phyloP scores from a whole-genome alignment of 257 asterid species.

The Striga asiatica region DNA sequence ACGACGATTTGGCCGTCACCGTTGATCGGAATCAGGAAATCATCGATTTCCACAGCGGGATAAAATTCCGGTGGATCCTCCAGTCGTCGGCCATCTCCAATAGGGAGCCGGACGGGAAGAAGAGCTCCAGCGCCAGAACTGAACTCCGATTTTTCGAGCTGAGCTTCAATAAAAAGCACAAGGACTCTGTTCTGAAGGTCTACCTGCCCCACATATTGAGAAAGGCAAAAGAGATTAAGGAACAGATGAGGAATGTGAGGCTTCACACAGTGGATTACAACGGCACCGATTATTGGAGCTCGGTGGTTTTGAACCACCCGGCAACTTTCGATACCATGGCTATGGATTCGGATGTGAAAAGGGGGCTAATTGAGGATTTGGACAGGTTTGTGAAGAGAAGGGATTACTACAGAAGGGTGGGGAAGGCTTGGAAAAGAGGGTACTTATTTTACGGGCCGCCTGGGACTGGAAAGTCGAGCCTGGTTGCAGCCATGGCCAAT shows the following conservation, averaged over 20 bases:
- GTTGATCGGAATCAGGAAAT: conserved; percentile 55
- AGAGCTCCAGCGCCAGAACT: conserved; percentile 13
- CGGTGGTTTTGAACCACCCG: conserved; percentile 59
- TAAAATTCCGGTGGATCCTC: conserved; percentile 41
- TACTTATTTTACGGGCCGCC: conserved; percentile 75
- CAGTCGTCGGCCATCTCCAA: conserved; percentile 28
- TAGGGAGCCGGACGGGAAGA: conserved; percentile 10
- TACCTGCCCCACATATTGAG: conserved; percentile 35
- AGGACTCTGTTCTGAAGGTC: conserved; percentile 28
- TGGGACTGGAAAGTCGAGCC: conserved; percentile 70
- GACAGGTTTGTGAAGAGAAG: conserved; percentile 47
- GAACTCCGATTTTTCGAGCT: conserved; percentile 42
- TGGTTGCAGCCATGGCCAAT: conserved; percentile 86
- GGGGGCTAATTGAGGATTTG: conserved; percentile 45
- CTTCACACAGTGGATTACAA: conserved; percentile 58
- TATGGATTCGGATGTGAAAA: conserved; percentile 38
- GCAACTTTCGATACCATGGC: conserved; percentile 58
- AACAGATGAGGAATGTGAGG: conserved; percentile 37
- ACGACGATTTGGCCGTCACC: conserved; percentile 32
- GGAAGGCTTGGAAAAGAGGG: conserved; percentile 81
- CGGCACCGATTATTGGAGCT: conserved; percentile 62
- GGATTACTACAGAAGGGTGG: conserved; percentile 62
- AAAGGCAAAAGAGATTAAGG: conserved; percentile 43
- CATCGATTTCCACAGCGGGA: conserved; percentile 20
- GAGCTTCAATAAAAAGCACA: conserved; percentile 45